phyloP scores from a whole-genome alignment of 1,139 yeast species.

The Zygosaccharomyces sapae region DNA sequence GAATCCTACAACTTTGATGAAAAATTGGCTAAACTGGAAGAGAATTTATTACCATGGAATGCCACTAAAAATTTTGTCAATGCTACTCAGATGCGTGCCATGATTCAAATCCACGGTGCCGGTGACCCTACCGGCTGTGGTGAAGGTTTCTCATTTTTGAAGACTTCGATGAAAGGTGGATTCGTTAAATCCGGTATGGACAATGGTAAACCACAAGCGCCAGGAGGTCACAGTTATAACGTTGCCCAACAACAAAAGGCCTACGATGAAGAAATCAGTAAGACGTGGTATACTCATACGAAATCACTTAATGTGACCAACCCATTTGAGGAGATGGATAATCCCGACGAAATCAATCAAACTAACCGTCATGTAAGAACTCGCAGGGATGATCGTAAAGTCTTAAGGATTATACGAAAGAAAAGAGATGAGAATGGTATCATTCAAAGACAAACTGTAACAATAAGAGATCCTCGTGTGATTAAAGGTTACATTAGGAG shows the following conservation, averaged over 20 bases:
- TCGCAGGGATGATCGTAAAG: conserved; percentile 39
- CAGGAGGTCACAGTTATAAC: conserved; percentile 65
- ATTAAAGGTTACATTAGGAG: conserved; percentile 81
- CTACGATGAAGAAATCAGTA: conserved; percentile 82
- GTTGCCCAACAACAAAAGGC: conserved; percentile 88
- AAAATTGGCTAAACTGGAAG: conserved; percentile 56
- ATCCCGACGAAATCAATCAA: conserved; percentile 37
- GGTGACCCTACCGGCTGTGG: conserved; percentile 96
- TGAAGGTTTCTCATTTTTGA: conserved; percentile 81
- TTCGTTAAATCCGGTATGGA: conserved; percentile 56
- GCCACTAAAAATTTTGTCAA: conserved; percentile 81
- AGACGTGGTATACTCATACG: conserved; percentile 89
- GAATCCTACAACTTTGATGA: conserved; percentile 49
- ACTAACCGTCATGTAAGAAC: conserved; percentile 34
- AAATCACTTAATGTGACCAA: conserved; percentile 50
- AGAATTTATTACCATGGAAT: conserved; percentile 93
- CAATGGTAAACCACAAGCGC: conserved; percentile 23
- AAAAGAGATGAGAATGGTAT: conserved; percentile 82
- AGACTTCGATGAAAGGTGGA: conserved; percentile 94
- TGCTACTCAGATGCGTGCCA: conserved; percentile 94
- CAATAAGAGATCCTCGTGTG: conserved; percentile 77
- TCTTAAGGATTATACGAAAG: conserved; percentile 71
- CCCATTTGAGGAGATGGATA: conserved; percentile 42
- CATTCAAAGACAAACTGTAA: conserved; percentile 74
- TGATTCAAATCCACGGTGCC: conserved; percentile 93